Evolutionary conservation across 2,329 filamentous ascomycete genomes (phyloP).

Genomic region (Aspergillus glaucus): DNA sequence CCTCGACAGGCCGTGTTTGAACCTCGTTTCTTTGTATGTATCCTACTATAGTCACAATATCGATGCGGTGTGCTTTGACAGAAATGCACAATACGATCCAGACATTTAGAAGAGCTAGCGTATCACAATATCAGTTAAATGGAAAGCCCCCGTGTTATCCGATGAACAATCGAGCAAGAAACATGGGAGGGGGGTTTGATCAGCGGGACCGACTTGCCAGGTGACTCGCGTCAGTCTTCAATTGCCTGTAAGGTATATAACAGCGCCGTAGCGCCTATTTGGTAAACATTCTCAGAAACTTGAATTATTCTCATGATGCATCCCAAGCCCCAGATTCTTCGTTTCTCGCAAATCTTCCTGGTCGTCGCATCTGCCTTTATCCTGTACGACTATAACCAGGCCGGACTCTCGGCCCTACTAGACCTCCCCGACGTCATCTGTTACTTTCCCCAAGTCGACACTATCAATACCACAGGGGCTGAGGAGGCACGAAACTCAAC

Average conservation of each 20-base stretch:
- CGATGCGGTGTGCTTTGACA: not conserved
- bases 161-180: not conserved
- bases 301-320: not conserved
- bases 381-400: slow-evolving; percentile 19
- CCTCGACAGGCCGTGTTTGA: slow-evolving; percentile 13
- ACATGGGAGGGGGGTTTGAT: not conserved
- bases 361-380: slow-evolving; percentile 19
- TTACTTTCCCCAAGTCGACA: slow-evolving; percentile 17
- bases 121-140: not conserved
- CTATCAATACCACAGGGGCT: slow-evolving; percentile 11
- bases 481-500: slow-evolving; percentile 3
- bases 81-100: not conserved
- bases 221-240: not conserved
- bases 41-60: not conserved
- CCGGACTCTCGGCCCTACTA: slow-evolving; percentile 14
- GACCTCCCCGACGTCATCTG: slow-evolving; percentile 14
- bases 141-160: not conserved
- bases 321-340: not conserved
- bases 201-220: not conserved
- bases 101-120: not conserved
- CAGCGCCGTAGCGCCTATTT: not conserved
- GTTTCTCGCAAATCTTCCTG: slow-evolving; percentile 23
- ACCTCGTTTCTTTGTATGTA: not conserved
- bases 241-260: not conserved
- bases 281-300: not conserved